Conservation (phyloP, 2,329 filamentous ascomycete genomes). For the Fusarium chlamydosporum region DNA sequence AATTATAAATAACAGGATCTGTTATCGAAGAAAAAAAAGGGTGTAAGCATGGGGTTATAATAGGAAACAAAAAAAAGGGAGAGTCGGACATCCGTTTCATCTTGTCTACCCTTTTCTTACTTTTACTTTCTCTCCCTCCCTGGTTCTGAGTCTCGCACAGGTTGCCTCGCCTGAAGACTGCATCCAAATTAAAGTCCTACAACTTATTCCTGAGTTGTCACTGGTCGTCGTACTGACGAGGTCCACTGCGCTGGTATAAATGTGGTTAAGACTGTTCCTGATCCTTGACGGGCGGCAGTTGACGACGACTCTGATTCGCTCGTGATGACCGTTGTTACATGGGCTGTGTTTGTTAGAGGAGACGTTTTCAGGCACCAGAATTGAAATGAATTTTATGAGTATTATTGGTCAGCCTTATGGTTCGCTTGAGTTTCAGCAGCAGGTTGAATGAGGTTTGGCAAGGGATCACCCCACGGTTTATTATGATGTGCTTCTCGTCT, state of each 20-base stretch:
- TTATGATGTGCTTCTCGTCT: neutral
- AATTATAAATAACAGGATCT: neutral
- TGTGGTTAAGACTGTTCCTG: constrained; percentile 12
- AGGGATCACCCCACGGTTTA: neutral
- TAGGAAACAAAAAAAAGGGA: constrained; percentile 22
- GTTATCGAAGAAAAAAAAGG: neutral
- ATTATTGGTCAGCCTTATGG: constrained; percentile 46
- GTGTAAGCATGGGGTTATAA: constrained; percentile 27
- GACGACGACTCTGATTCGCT: constrained; percentile 47
- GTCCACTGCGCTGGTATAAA: constrained; percentile 38
- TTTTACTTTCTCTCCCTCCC: neutral
- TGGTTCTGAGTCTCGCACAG: constrained; percentile 22
- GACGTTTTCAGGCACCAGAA: constrained; percentile 44
- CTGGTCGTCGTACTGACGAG: constrained; percentile 16
- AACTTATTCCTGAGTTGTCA: constrained; percentile 1
- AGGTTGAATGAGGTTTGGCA: no score
- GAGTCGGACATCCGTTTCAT: constrained; percentile 23
- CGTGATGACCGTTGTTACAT: constrained; percentile 53
- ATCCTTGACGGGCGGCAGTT: constrained; percentile 27
- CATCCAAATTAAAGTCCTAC: constrained; percentile 24
- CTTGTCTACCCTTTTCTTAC: neutral
- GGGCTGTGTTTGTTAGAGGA: constrained; percentile 47
- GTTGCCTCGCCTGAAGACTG: constrained; percentile 39
- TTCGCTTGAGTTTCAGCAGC: constrained; percentile 8
- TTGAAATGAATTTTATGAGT: constrained; percentile 2